Base-by-base conservation (phyloP, 2,329 filamentous ascomycete genomes). In the Alternaria metachromatica region DNA sequence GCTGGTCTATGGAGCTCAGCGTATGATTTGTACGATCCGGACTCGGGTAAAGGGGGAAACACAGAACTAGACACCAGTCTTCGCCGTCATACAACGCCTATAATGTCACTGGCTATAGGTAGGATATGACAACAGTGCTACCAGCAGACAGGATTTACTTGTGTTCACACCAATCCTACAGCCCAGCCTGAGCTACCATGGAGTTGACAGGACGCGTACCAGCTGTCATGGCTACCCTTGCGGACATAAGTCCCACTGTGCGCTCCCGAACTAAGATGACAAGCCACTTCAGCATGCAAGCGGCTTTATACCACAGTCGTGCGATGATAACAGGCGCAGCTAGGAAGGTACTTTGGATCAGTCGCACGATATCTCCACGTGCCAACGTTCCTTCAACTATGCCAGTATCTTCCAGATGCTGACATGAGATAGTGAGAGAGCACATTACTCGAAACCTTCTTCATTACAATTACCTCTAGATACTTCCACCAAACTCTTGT, bases 21-120 rank as follows among this genome's bases (percentile, higher is more conserved):
- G 33, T 58, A 51, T 23, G 7, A 45, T 55, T 61, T 56, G 58
- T 61, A 61, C 45, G 2, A 51, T 45, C 44, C 20, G 10, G 26
- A 10, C 15, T 26, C 25, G 41, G 20, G 26, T 30, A 30, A 37
- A 37, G 49, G 20, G 57, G 20, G 25, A 5, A 23, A 48, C 28
- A 37, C 18, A n/a, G 15, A 5, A 45, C 28, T 33, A 25, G 13
- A 5, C 10, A 20, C 44, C 15, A 23, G 23, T 11, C 7, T 26
- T 15, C 9, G 18, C 28, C 3, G 30, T 28, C 15, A 33, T 28
- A 64, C 61, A 48, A 54, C 11, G 56, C 18, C 30, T 37, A 64
- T 57, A 59, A 25, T 18, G 21, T 55, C 48, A 26, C 26, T 54
- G 18, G 28, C 50, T 55, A 55, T 41, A 57, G 26, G 50, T 25